Evolutionary conservation across 208 protist genomes (phyloP).

Genomic region (Leishmania gerbilli): DNA sequence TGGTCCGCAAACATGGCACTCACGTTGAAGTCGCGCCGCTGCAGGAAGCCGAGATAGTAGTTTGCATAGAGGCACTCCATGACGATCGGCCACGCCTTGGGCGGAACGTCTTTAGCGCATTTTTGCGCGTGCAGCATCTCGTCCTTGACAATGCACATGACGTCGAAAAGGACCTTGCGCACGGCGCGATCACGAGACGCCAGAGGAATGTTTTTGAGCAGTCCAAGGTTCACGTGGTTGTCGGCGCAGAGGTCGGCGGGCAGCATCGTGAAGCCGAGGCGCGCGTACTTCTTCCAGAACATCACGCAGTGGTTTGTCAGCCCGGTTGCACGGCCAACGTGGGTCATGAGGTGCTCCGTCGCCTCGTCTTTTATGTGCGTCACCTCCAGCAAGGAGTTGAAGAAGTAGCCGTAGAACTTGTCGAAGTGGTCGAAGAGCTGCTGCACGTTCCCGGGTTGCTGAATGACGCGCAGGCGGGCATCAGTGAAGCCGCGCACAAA

Average conservation of each 20-base stretch:
- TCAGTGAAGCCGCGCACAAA: constrained; percentile 91
- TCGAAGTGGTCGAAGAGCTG: constrained; percentile 92
- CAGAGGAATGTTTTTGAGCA: constrained; percentile 85
- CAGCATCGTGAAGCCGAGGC: constrained; percentile 88
- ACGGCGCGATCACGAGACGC: constrained; percentile 81
- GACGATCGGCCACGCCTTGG: constrained; percentile 81
- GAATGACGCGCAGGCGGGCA: constrained; percentile 75
- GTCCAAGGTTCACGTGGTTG: constrained; percentile 83
- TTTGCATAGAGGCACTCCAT: constrained; percentile 89
- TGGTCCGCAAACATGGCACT: constrained; percentile 89
- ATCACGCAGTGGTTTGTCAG: constrained; percentile 89
- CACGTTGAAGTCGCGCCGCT: constrained; percentile 85
- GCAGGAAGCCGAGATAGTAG: constrained; percentile 88
- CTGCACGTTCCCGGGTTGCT: constrained; percentile 88
- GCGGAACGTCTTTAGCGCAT: constrained; percentile 56
- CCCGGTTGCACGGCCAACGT: constrained; percentile 83
- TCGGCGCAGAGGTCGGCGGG: constrained; percentile 89
- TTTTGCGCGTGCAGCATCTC: constrained; percentile 87
- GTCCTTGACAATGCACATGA: constrained; percentile 85
- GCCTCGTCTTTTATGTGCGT: constrained; percentile 78
- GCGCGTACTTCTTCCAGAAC: constrained; percentile 92
- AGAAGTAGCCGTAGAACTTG: constrained; percentile 92
- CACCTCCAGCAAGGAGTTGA: constrained; percentile 85
- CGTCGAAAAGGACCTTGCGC: constrained; percentile 73
- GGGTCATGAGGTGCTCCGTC: constrained; percentile 84